Evolutionary conservation across 352 stramenopile species (phyloP).

Genomic region (Pythium aphanidermatum): DNA sequence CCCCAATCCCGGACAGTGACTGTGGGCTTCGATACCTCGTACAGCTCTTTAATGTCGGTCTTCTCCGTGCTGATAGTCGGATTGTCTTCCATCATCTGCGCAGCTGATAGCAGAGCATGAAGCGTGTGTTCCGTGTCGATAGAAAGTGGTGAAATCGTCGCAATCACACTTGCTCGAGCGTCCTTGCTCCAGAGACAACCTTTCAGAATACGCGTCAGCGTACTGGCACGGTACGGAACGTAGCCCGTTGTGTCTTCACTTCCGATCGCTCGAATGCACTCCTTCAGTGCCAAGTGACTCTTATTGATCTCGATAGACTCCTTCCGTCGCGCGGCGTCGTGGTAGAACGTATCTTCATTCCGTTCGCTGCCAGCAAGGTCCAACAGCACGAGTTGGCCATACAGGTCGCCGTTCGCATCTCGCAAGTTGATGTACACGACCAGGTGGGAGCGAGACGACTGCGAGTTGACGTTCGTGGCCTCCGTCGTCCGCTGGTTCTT

Average conservation of each 20-base stretch:
- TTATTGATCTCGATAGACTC: slow-evolving; percentile 84
- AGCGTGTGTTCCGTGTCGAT: slow-evolving; percentile 76
- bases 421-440: slow-evolving; percentile 62
- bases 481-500: slow-evolving; percentile 75
- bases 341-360: slow-evolving; percentile 74
- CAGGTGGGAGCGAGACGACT: slow-evolving; percentile 67
- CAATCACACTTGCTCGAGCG: slow-evolving; percentile 66
- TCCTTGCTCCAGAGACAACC: slow-evolving; percentile 56
- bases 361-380: slow-evolving; percentile 72
- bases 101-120: slow-evolving; percentile 65
- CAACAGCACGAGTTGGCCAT: slow-evolving; percentile 48
- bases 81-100: slow-evolving; percentile 59
- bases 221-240: slow-evolving; percentile 64
- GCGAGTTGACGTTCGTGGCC: slow-evolving; percentile 69
- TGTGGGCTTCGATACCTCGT: slow-evolving; percentile 25
- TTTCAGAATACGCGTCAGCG: slow-evolving; percentile 73
- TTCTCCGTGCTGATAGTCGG: slow-evolving; percentile 43
- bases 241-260: slow-evolving; percentile 44
- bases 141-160: slow-evolving; percentile 68
- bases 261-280: slow-evolving; percentile 71
- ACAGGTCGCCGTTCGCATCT: slow-evolving; percentile 21
- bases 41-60: slow-evolving; percentile 44
- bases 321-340: slow-evolving; percentile 60
- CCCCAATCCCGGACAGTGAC: slow-evolving; percentile 58
- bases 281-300: slow-evolving; percentile 74